A percentile compares a stretch with the other conserved stretches of the same genome.
Evolutionary conservation across 345 rosid genomes (phyloP).

Genomic region (Trapa incisa): DNA sequence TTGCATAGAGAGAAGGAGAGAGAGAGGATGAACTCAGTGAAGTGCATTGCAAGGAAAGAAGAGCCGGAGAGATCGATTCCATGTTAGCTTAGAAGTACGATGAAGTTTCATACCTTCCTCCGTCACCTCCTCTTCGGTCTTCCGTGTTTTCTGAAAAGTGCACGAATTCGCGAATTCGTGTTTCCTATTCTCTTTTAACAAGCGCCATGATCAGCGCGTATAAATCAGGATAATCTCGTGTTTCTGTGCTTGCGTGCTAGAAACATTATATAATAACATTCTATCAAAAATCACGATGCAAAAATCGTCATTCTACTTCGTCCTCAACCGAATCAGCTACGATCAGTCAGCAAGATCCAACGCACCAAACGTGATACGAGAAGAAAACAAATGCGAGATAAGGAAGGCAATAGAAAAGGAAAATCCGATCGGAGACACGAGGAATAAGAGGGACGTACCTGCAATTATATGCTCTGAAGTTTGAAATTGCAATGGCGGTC

Average conservation of each 20-base stretch:
- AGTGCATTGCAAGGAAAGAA: slow-evolving; percentile 3
- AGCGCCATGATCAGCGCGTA: neutral
- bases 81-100: slow-evolving; percentile 3
- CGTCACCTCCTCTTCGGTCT: neutral
- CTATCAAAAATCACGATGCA: no score
- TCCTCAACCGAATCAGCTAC: no score
- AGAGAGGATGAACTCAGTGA: neutral
- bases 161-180: neutral
- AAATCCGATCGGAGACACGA: neutral
- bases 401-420: no score
- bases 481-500: neutral
- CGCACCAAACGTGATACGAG: no score
- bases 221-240: neutral
- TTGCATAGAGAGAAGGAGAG: neutral
- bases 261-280: no score
- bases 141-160: neutral
- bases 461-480: neutral
- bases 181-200: neutral
- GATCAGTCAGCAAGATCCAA: no score
- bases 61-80: slow-evolving; percentile 2
- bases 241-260: no score
- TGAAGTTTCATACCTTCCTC: neutral
- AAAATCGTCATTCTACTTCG: no score
- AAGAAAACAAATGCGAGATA: no score
- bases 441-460: no score